Conservation (phyloP, 805 yeast genomes). For the Pichia kluyveri region DNA sequence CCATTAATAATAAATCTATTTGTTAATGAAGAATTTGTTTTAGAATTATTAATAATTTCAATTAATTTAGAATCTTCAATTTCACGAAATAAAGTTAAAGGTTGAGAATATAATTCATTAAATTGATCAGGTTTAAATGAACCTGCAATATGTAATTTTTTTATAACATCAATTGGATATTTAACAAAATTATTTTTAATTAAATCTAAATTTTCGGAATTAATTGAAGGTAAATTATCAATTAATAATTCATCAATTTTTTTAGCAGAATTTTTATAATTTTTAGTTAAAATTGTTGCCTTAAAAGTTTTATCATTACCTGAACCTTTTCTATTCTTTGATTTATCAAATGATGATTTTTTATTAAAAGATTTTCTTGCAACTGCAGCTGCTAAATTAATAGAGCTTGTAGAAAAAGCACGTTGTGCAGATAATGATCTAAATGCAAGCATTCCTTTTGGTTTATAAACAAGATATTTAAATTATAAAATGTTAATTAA, state of each 20-base stretch:
- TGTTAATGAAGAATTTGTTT: constrained; percentile 23
- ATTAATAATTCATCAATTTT: constrained; percentile 11
- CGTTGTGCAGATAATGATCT: constrained; percentile 3
- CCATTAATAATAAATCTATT: constrained; percentile 58
- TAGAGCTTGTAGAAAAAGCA: constrained; percentile 8
- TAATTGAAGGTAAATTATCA: constrained; percentile 13
- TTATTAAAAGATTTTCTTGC: constrained; percentile 24
- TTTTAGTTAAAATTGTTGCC: constrained; percentile 16
- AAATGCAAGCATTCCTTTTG: constrained; percentile 1
- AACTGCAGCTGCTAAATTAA: constrained; percentile 16
- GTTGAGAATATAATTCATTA: constrained; percentile 54
- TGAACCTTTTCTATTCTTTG: constrained; percentile 24
- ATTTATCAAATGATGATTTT: constrained; percentile 15
- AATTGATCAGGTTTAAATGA: constrained; percentile 61
- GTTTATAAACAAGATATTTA: not conserved
- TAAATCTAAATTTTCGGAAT: constrained; percentile 8
- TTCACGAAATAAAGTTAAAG: constrained; percentile 49
- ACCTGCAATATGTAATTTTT: constrained; percentile 44
- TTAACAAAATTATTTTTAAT: constrained; percentile 25
- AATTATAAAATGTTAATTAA: no score
- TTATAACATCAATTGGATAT: constrained; percentile 34
- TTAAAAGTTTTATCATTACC: constrained; percentile 25
- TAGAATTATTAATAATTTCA: constrained; percentile 30
- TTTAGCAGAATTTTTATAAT: constrained; percentile 18
- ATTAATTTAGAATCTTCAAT: constrained; percentile 34